These are phyloP conservation scores for Parachaetomium inaequale DNA, from an alignment of 495 filamentous ascomycete species.

Conservation along the genomic window DNA sequence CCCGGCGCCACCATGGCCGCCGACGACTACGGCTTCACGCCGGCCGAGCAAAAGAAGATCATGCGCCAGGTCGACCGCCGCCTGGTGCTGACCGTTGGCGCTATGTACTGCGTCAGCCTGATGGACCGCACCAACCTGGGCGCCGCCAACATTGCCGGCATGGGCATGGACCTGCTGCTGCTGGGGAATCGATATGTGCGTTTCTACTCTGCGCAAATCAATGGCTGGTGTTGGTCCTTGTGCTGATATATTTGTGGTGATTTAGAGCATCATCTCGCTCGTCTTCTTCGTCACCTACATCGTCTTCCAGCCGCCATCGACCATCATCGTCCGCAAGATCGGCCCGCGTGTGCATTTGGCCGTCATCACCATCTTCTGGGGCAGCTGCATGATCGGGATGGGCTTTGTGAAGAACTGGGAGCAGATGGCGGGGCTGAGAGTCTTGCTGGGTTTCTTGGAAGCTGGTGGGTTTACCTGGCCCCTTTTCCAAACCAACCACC, in stretches of 20 bases:
- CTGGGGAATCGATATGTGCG: constrained; percentile 38
- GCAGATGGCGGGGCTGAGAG: constrained; percentile 51
- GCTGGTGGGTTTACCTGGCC: constrained; percentile 42
- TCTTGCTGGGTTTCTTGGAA: constrained; percentile 61
- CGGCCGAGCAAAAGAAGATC: constrained; percentile 42
- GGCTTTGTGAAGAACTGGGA: constrained; percentile 55
- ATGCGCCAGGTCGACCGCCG: constrained; percentile 60
- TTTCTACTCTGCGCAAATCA: no score
- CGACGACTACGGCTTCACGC: constrained; percentile 35
- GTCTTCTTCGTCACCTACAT: constrained; percentile 68
- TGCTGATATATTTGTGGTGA: not conserved
- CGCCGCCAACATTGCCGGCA: constrained; percentile 59
- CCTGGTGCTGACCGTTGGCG: constrained; percentile 59
- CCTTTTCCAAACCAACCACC: not conserved
- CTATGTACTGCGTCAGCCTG: constrained; percentile 62
- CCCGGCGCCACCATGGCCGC: not conserved
- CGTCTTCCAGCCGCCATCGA: constrained; percentile 58
- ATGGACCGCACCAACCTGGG: constrained; percentile 69
- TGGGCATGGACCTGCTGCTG: constrained; percentile 53
- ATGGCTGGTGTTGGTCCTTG: not conserved
- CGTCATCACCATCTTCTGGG: constrained; percentile 51
- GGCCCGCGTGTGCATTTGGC: constrained; percentile 57
- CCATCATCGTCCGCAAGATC: constrained; percentile 56
- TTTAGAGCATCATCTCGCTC: constrained; percentile 54
- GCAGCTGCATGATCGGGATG: constrained; percentile 55